phyloP scores from a whole-genome alignment of 768 basidiomycete species.

The Fistulinella prunicolor region DNA sequence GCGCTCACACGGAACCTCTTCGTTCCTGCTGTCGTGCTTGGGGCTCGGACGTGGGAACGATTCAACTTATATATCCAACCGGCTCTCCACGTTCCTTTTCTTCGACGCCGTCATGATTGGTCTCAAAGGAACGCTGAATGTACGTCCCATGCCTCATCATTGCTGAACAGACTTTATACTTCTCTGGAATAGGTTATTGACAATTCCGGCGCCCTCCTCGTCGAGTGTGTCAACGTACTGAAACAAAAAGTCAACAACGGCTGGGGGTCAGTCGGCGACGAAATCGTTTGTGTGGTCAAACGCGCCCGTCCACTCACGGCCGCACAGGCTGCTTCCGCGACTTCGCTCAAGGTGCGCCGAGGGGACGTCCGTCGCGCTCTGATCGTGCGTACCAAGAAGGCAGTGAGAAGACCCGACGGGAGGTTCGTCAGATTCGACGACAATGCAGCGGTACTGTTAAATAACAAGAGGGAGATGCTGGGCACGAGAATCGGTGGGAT shows the following conservation, averaged over 20 bases:
- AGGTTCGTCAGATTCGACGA: conserved; percentile 89
- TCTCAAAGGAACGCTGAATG: conserved; percentile 89
- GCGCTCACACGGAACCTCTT: neutral
- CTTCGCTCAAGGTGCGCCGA: conserved; percentile 84
- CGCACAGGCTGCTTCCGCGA: conserved; percentile 62
- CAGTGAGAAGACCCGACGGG: conserved; percentile 84
- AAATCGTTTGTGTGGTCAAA: conserved; percentile 94
- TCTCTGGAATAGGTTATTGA: conserved; percentile 74
- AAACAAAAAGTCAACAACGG: conserved; percentile 97
- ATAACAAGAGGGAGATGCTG: conserved; percentile 94
- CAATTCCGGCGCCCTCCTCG: conserved; percentile 91
- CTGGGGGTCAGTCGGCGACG: conserved; percentile 90
- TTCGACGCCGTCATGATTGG: conserved; percentile 69
- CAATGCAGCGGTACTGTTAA: conserved; percentile 91
- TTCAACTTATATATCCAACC: conserved; percentile 13
- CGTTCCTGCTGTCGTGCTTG: neutral
- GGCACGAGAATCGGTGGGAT: conserved; percentile 94
- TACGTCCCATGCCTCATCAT: conserved; percentile 32
- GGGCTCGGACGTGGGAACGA: conserved; percentile 24
- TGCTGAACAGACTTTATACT: neutral
- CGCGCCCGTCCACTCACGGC: conserved; percentile 80
- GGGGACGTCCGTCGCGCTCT: conserved; percentile 96
- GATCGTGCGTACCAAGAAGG: conserved; percentile 90
- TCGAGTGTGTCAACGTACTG: conserved; percentile 95
- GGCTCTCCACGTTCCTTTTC: neutral